Base-by-base conservation (phyloP, 2,329 filamentous ascomycete species). In the Myriosclerotinia duriaeana region DNA sequence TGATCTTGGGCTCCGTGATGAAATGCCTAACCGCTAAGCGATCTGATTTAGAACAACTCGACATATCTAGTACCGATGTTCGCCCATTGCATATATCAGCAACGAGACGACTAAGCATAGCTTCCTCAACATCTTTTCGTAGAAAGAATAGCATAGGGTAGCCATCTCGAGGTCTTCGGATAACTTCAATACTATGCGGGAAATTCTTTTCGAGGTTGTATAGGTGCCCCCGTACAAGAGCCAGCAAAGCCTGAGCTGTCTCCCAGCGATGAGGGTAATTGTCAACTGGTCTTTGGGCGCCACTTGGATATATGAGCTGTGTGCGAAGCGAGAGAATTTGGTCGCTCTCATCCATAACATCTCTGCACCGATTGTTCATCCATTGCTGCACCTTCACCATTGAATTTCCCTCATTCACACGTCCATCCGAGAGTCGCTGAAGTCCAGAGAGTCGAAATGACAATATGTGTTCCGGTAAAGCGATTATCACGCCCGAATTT, bases 261-360 rank as follows among this genome's bases (percentile, higher is more conserved):
- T 77, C 72, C 79, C 79, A 81, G 1, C 79, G 74, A 40, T 76
- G 65, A 2, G 78, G 78, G 65, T 78, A 74, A 0, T 76, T 77
- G 59, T 81, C 79, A 26, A 80, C 74, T 0, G 74, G 60, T 11
- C 72, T 71, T 55, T 78, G 79, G 0, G 76, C 67, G 5, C 79
- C 79, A 40, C 72, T 75, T 0, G 79, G 77, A 65, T 80, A 81
- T 8, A 81, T 78, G 2, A 81, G 67, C 50, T 81, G 78, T 0
- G 77, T 79, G 20, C 74, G 74, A 3, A 78, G 71, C 0, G 77
- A 75, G 1, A 81, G 71, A 3, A 76, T 80, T 22, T 75, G 74
- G 65, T 81, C 79, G 26, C 74, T 82, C 70, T 86, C 84, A 67
- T 86, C 84, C 0, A 86, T 71, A 2, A 86, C 75, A 71, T 87